phyloP scores from a whole-genome alignment of 768 basidiomycete species.

The Hygrocybe punicea region DNA sequence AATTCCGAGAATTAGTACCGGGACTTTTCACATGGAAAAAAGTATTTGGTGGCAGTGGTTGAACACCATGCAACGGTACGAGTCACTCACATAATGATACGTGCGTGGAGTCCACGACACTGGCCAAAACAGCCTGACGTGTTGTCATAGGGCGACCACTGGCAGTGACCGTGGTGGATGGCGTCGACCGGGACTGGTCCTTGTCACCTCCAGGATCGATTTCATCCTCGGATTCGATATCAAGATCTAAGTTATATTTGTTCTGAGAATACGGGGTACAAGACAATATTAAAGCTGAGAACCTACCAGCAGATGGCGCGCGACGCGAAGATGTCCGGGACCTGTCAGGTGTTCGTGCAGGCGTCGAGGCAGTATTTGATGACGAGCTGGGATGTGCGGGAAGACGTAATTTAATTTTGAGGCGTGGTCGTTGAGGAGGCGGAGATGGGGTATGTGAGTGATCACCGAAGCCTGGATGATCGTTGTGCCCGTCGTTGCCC shows the following conservation, averaged over 20 bases:
- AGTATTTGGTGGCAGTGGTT: too few relatives aligned
- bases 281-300: not conserved
- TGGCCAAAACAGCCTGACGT: conserved; percentile 68
- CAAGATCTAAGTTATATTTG: conserved; percentile 36
- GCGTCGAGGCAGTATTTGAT: conserved; percentile 26
- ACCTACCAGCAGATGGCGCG: conserved; percentile 10
- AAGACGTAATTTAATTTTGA: conserved; percentile 59
- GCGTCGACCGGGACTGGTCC: conserved; percentile 3
- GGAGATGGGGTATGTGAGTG: conserved; percentile 29
- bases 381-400: conserved; percentile 34
- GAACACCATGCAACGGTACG: not conserved
- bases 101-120: conserved; percentile 64
- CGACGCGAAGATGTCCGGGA: conserved; percentile 13
- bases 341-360: conserved; percentile 22
- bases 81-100: conserved; percentile 53
- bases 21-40: too few relatives aligned
- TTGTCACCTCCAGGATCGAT: conserved; percentile 19
- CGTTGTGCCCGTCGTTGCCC: conserved; percentile 30
- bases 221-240: conserved; percentile 41
- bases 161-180: conserved; percentile 4
- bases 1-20: not conserved
- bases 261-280: not conserved
- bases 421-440: conserved; percentile 38
- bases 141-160: conserved; percentile 45
- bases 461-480: conserved; percentile 13